A percentile compares a stretch with the other conserved stretches of the same genome.
Evolutionary conservation across 495 filamentous ascomycete species (phyloP).

Genomic region (Cercophora scortea): DNA sequence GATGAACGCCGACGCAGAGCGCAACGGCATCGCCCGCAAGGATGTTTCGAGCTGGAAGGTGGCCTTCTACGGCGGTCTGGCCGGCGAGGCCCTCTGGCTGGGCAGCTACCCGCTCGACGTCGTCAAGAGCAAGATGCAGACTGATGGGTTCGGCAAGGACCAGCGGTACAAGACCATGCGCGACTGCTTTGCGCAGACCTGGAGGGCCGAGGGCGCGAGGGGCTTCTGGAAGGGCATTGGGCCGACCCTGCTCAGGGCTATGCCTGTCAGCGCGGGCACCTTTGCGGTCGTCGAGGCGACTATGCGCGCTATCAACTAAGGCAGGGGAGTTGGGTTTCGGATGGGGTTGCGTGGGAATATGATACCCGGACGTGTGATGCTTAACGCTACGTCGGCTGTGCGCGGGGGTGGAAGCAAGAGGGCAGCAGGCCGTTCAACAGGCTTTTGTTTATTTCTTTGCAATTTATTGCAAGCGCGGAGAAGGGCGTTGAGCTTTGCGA

Average conservation of each 20-base stretch:
- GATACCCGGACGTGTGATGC: not conserved
- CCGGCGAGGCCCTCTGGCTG: slow-evolving; percentile 90
- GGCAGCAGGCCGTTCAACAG: not conserved
- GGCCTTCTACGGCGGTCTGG: slow-evolving; percentile 85
- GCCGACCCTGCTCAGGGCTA: slow-evolving; percentile 88
- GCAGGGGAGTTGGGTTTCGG: too few relatives aligned
- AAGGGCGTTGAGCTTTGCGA: too few relatives aligned
- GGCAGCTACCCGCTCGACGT: slow-evolving; percentile 93
- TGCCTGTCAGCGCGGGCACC: slow-evolving; percentile 95
- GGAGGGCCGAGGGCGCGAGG: slow-evolving; percentile 60
- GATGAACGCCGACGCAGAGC: slow-evolving; percentile 80
- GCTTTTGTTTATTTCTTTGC: not conserved
- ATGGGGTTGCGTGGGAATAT: not conserved
- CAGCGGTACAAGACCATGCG: slow-evolving; percentile 73
- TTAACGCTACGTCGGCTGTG: too few relatives aligned
- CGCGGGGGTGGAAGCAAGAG: too few relatives aligned
- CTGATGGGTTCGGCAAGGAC: slow-evolving; percentile 66
- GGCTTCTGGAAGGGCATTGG: slow-evolving; percentile 96
- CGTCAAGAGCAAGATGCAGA: slow-evolving; percentile 99
- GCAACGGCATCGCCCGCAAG: slow-evolving; percentile 64
- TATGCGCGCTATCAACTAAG: slow-evolving; percentile 49
- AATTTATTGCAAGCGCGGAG: too few relatives aligned
- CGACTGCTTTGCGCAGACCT: slow-evolving; percentile 85
- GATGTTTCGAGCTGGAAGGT: slow-evolving; percentile 78
- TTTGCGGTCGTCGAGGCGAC: slow-evolving; percentile 75